These are phyloP conservation scores for Schoenoplectus tabernaemontani DNA, from an alignment of 202 grass and related monocot species.

Conservation along the genomic window DNA sequence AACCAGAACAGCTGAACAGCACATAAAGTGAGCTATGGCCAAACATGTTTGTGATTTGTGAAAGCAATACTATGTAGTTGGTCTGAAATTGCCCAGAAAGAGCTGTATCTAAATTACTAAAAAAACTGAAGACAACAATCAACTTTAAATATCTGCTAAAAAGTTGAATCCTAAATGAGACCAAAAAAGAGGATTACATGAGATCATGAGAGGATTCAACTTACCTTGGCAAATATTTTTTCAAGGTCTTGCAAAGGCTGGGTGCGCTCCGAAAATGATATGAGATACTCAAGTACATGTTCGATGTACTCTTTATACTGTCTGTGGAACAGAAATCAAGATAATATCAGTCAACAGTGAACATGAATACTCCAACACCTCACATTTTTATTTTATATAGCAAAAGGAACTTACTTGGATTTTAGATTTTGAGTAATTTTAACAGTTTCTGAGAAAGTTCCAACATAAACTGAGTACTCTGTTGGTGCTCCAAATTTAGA, in stretches of 20 bases:
- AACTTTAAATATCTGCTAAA: neutral
- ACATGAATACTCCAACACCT: neutral
- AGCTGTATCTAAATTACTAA: neutral
- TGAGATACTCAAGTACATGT: slow-evolving; percentile 79
- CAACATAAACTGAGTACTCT: slow-evolving; percentile 79
- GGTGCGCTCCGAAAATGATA: slow-evolving; percentile 63
- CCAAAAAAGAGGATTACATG: neutral
- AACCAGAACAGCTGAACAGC: no score
- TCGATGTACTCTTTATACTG: slow-evolving; percentile 78
- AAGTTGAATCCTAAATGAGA: neutral
- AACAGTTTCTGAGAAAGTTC: slow-evolving; percentile 51
- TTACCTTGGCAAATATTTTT: slow-evolving; percentile 78
- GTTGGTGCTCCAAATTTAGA: slow-evolving; percentile 73
- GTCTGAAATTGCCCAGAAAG: neutral
- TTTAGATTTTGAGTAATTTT: slow-evolving; percentile 59
- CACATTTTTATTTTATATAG: neutral
- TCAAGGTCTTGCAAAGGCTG: slow-evolving; percentile 79
- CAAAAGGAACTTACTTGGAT: slow-evolving; percentile 40
- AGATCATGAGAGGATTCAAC: neutral
- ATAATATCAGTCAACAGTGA: neutral
- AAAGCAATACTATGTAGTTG: neutral
- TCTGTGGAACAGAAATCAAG: slow-evolving; percentile 32
- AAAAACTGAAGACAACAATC: no score
- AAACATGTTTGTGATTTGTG: neutral
- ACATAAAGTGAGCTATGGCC: neutral